phyloP scores from a whole-genome alignment of 768 basidiomycete genomes.

The Tubosaeta sp. region DNA sequence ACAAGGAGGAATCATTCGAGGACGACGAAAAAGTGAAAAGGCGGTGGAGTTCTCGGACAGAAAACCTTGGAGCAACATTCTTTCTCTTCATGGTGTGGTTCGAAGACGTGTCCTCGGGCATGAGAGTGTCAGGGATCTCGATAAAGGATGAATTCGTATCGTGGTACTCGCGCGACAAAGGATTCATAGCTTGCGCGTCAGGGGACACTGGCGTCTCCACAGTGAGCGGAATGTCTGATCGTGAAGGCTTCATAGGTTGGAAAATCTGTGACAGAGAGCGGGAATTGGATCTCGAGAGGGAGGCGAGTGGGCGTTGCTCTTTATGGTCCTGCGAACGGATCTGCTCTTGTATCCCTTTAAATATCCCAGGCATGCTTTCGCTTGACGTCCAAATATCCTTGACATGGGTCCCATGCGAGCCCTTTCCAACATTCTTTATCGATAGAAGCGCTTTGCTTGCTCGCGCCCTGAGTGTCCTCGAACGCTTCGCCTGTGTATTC shows the following conservation, averaged over 20 bases:
- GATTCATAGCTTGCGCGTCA: conserved; percentile 10
- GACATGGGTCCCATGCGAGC: conserved; percentile 33
- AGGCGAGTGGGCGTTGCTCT: conserved; percentile 9
- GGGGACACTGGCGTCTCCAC: conserved; percentile 21
- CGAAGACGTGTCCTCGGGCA: conserved; percentile 25
- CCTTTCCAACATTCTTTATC: conserved; percentile 41
- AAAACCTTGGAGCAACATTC: conserved; percentile 27
- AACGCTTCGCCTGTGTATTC: conserved; percentile 25
- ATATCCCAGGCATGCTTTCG: conserved; percentile 25
- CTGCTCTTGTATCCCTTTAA: conserved; percentile 26
- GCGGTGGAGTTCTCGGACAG: conserved; percentile 35
- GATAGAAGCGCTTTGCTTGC: conserved; percentile 46
- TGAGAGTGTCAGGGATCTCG: conserved; percentile 9
- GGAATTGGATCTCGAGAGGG: conserved; percentile 22
- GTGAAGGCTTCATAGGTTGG: conserved; percentile 24
- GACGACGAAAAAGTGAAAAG: conserved; percentile 28
- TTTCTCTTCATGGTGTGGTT: conserved; percentile 31
- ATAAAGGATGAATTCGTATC: conserved; percentile 25
- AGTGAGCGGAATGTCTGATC: conserved; percentile 21
- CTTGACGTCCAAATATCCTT: conserved; percentile 36
- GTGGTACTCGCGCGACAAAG: conserved; percentile 11
- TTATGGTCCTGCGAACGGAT: conserved; percentile 10
- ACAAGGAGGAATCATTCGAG: conserved; percentile 6
- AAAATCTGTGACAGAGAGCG: conserved; percentile 33
- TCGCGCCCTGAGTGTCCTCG: conserved; percentile 42